These are phyloP conservation scores for Pyracantha coccinea DNA, from an alignment of 331 rosid species.

Conservation along the genomic window DNA sequence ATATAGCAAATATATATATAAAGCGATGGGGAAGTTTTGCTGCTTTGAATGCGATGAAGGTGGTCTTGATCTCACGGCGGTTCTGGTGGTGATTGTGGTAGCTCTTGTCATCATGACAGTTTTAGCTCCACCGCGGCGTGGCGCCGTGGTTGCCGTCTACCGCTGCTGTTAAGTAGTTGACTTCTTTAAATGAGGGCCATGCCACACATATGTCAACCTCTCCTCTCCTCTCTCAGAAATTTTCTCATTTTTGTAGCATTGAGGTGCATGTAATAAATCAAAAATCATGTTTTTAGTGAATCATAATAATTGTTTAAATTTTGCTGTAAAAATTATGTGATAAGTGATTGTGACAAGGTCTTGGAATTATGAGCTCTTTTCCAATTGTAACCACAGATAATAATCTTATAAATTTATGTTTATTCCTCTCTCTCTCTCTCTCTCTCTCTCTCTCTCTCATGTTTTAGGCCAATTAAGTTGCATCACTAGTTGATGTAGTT, in stretches of 20 bases:
- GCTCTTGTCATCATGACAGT: constrained; percentile 14
- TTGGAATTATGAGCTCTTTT: neutral
- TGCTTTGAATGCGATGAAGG: constrained; percentile 2
- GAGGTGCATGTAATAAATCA: neutral
- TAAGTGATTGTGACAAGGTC: neutral
- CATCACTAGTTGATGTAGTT: neutral
- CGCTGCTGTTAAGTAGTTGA: constrained; percentile 10
- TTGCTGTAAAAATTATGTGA: neutral
- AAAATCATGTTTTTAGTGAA: neutral
- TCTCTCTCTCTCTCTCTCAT: neutral
- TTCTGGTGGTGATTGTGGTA: constrained; percentile 18
- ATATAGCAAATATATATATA: too few relatives aligned
- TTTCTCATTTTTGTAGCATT: neutral
- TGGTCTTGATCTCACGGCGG: neutral
- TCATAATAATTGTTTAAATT: neutral
- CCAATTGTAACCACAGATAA: neutral
- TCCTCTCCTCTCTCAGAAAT: neutral
- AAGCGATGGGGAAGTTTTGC: constrained; percentile 22
- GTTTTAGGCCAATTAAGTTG: neutral
- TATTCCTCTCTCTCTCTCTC: too few relatives aligned
- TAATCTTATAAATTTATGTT: too few relatives aligned
- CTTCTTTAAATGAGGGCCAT: neutral
- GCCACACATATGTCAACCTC: neutral
- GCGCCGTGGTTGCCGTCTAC: neutral
- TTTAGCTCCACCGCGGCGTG: constrained; percentile 3